Evolutionary conservation across 108 stramenopile species (phyloP).

Genomic region (Conticribra weissflogii): DNA sequence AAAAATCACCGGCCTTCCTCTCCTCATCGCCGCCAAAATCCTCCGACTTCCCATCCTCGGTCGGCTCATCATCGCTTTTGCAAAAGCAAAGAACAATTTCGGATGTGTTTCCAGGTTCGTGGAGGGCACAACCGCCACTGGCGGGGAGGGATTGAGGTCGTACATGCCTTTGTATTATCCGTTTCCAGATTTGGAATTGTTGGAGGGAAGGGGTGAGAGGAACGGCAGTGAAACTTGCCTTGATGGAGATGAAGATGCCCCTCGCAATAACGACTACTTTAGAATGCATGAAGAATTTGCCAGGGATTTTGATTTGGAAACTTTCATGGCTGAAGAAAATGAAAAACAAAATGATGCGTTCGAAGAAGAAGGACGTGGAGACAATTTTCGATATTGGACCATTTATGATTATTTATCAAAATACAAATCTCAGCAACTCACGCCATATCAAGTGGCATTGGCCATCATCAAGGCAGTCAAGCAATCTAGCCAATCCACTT

Average conservation of each 20-base stretch:
- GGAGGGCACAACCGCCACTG: background rate
- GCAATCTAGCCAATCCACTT: conserved; percentile 19
- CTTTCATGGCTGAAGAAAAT: background rate
- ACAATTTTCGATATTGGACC: conserved; percentile 30
- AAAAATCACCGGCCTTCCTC: background rate
- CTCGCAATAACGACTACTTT: background rate
- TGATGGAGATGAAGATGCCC: background rate
- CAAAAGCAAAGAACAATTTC: conserved; percentile 18
- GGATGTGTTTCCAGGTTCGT: conserved; percentile 12
- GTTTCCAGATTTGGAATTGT: conserved; percentile 32
- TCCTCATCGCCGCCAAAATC: conserved; percentile 15
- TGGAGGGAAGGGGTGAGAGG: conserved; percentile 13
- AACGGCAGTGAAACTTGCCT: no score
- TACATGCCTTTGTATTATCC: conserved; percentile 47
- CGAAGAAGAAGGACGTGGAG: no score
- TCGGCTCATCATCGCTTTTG: background rate
- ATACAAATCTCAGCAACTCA: conserved; percentile 15
- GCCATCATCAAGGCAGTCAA: conserved; percentile 23
- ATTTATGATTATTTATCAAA: conserved; percentile 36
- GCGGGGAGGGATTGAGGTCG: background rate
- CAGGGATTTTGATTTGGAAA: conserved; percentile 12
- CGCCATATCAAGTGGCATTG: conserved; percentile 33
- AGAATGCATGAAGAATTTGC: conserved; percentile 17
- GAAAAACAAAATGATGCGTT: no score
- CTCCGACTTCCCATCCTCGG: conserved; percentile 24